Base-by-base conservation (phyloP, 352 stramenopile genomes). In the Phytophthora syringae region DNA sequence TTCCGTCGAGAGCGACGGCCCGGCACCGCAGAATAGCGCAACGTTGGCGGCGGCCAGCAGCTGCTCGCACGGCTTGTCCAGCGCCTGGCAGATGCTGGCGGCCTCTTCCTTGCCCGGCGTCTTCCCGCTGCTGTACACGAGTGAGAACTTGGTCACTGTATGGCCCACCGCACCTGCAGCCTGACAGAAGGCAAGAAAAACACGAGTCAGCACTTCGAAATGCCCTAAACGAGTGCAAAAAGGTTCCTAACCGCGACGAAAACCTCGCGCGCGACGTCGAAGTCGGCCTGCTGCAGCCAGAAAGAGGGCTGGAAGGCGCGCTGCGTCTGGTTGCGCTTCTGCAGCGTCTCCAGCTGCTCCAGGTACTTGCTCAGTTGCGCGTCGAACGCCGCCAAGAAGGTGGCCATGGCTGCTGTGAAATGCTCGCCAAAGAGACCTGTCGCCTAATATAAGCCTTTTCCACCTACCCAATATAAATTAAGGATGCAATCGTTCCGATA, bases 131-230 rank as follows among this genome's bases (percentile, higher is more conserved):
- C 76, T 89, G 52, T 89, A 92, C 64, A 96, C 86, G 25, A 96
- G 76, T 52, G 88, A 94, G 57, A 96, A 93, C 72, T 96, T 96
- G 74, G 88, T 96, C 61, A 94, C 84, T 25, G 91, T 79, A 24
- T 92, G 80, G 24, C 77, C 83, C 40, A 96, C 94, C 3, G 80
- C 76, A 21, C 79, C 82, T 13, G 67, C 68, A 6, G 88, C 81
- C 87, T 95, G 47, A 27, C 62, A 37, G 21, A 42, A 22, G n/a
- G 2, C 15, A 67, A 9, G 21, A 40, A 62, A 20, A 54, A 12
- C 5, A 65, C 9, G 27, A 32, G 27, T 10, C 5, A 32, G 27
- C 27, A 32, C n/a, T n/a, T n/a, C n/a, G n/a, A n/a, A n/a, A n/a
- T n/a, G n/a, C n/a, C n/a, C n/a, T n/a, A n/a, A n/a, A n/a, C n/a